Conservation (phyloP, 2,329 filamentous ascomycete species). For the Septoria linicola region DNA sequence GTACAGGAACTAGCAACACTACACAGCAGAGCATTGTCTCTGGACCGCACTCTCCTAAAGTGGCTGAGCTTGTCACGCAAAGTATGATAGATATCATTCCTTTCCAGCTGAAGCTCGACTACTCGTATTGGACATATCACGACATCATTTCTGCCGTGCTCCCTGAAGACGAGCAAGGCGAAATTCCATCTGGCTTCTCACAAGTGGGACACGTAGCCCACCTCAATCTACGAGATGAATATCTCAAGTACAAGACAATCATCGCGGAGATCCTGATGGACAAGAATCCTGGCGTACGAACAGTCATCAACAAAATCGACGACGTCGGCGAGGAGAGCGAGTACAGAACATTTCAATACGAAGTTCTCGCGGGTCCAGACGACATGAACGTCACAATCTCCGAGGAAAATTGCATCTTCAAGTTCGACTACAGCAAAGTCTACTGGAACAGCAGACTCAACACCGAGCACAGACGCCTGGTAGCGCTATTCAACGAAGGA, state of each 20-base stretch:
- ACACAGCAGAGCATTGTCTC: neutral
- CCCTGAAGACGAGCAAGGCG: conserved; percentile 74
- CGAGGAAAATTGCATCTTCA: conserved; percentile 82
- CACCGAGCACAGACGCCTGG: conserved; percentile 80
- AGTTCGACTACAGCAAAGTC: conserved; percentile 91
- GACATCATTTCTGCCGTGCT: conserved; percentile 82
- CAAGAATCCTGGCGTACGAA: conserved; percentile 78
- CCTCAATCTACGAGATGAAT: conserved; percentile 81
- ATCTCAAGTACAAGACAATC: conserved; percentile 79
- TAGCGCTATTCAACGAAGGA: conserved; percentile 72
- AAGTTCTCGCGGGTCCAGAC: conserved; percentile 77
- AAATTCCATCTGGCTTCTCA: conserved; percentile 83
- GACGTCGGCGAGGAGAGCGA: conserved; percentile 81
- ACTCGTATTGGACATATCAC: conserved; percentile 81
- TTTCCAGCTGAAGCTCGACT: conserved; percentile 73
- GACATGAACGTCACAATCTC: conserved; percentile 80
- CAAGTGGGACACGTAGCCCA: conserved; percentile 90
- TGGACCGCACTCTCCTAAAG: conserved; percentile 71
- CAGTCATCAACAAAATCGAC: conserved; percentile 94
- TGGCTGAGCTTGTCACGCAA: conserved; percentile 66
- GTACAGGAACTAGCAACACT: neutral
- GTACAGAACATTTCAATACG: conserved; percentile 90
- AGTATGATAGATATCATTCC: conserved; percentile 70
- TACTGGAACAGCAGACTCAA: conserved; percentile 97
- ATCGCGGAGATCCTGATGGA: conserved; percentile 84